Evolutionary conservation across 2,329 filamentous ascomycete species (phyloP).

Genomic region (Coleophoma eucalyptorum): DNA sequence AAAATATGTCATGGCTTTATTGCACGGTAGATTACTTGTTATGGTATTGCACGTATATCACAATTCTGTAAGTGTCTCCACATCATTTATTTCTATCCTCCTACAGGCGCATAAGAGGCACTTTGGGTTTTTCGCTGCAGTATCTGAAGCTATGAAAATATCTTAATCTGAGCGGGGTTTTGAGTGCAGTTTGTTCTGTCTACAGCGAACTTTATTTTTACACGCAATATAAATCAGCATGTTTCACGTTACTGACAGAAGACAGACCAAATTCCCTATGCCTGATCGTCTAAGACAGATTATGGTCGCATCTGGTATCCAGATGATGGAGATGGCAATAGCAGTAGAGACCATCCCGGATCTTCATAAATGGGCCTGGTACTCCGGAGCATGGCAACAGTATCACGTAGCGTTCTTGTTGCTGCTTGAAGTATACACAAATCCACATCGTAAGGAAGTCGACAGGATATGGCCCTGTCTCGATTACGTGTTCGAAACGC

Average conservation of each 20-base stretch:
- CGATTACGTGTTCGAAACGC: conserved; percentile 67
- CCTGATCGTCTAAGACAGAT: conserved; percentile 61
- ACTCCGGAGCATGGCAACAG: conserved; percentile 66
- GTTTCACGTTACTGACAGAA: no score
- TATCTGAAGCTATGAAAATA: no score
- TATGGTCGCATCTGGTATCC: conserved; percentile 56
- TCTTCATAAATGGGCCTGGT: conserved; percentile 64
- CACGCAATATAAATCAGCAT: no score
- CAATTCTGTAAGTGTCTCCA: conserved; percentile 19
- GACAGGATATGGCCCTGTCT: conserved; percentile 67
- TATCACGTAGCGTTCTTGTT: conserved; percentile 69
- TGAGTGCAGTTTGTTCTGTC: no score
- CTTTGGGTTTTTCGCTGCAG: no score
- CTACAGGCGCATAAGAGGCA: no score
- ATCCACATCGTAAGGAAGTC: conserved; percentile 41
- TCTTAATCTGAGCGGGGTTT: no score
- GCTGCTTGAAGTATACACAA: conserved; percentile 60
- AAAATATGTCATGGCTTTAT: conserved; percentile 60
- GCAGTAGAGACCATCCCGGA: conserved; percentile 47
- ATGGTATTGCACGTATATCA: conserved; percentile 69
- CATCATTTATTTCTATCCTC: no score
- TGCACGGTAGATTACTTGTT: conserved; percentile 59
- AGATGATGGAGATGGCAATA: conserved; percentile 50
- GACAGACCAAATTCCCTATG: conserved; percentile 31
- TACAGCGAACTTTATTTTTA: no score